A percentile compares a stretch with the other conserved stretches of the same genome.
phyloP scores from a whole-genome alignment of 1,139 yeast species.

The Yamadazyma friedrichii region DNA sequence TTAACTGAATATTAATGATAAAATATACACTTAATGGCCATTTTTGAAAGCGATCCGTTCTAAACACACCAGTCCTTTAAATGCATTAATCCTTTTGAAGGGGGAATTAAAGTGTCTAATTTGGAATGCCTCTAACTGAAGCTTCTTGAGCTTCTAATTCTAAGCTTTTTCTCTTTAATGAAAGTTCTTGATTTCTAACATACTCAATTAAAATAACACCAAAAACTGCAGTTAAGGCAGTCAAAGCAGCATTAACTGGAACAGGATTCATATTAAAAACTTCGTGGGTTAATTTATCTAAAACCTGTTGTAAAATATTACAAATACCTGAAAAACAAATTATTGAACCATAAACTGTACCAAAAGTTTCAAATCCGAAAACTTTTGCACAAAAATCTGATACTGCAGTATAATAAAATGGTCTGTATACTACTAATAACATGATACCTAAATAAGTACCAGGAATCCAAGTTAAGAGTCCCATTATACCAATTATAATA shows the following conservation, averaged over 20 bases:
- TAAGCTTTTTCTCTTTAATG: conserved; percentile 49
- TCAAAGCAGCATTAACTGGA: conserved; percentile 65
- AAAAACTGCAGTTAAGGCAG: conserved; percentile 50
- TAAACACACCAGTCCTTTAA: too few species aligned
- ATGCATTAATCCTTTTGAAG: too few species aligned
- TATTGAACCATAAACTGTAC: conserved; percentile 85
- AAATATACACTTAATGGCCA: background rate
- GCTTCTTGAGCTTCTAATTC: conserved; percentile 67
- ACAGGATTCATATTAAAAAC: conserved; percentile 69
- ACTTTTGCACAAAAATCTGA: conserved; percentile 91
- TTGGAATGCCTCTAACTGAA: conserved; percentile 48
- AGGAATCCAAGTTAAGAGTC: conserved; percentile 54
- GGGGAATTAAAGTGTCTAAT: too few species aligned
- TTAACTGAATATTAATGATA: conserved; percentile 3
- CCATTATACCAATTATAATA: conserved; percentile 62
- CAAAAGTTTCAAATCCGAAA: conserved; percentile 89
- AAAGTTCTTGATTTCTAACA: conserved; percentile 53
- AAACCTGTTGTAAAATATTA: conserved; percentile 66
- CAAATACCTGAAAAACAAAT: conserved; percentile 78
- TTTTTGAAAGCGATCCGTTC: too few species aligned
- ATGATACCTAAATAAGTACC: conserved; percentile 62
- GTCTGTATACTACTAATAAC: conserved; percentile 79
- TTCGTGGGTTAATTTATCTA: conserved; percentile 71
- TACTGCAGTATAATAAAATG: conserved; percentile 88
- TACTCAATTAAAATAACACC: conserved; percentile 53